Conservation (phyloP, 495 filamentous ascomycete genomes). For the Staphylotrichum longicolle region DNA sequence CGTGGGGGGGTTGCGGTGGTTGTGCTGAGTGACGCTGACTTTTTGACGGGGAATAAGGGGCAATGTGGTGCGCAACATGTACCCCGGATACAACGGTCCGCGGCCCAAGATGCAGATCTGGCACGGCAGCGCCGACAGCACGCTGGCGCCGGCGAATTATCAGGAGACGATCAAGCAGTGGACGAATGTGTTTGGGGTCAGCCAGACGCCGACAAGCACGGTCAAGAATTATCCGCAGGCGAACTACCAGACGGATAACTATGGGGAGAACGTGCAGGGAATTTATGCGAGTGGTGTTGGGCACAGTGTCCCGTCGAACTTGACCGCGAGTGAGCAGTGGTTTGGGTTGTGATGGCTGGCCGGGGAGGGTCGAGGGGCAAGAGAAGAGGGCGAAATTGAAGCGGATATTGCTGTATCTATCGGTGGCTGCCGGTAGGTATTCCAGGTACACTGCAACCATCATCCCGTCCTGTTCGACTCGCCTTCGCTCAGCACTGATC, state of each 20-base stretch:
- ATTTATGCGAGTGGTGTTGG: slow-evolving; percentile 44
- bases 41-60: slow-evolving; percentile 19
- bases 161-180: slow-evolving; percentile 53
- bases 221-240: slow-evolving; percentile 37
- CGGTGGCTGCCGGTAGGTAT: too few relatives aligned
- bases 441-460: too few relatives aligned
- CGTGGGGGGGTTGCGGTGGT: background rate
- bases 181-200: slow-evolving; percentile 48
- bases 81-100: slow-evolving; percentile 46
- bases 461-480: too few relatives aligned
- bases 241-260: slow-evolving; percentile 41
- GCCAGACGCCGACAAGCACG: slow-evolving; percentile 32
- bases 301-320: slow-evolving; percentile 39
- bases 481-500: too few relatives aligned
- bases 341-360: slow-evolving; percentile 34
- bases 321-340: slow-evolving; percentile 40
- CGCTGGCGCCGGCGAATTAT: slow-evolving; percentile 47
- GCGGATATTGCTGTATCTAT: background rate
- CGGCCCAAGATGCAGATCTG: slow-evolving; percentile 57
- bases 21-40: background rate
- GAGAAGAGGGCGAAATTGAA: too few relatives aligned
- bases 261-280: slow-evolving; percentile 39
- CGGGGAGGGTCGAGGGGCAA: background rate
- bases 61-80: slow-evolving; percentile 45
- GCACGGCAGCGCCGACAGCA: slow-evolving; percentile 50